phyloP scores from a whole-genome alignment of 148 eudicot genomes.

The Tetragonia tetragonoides region DNA sequence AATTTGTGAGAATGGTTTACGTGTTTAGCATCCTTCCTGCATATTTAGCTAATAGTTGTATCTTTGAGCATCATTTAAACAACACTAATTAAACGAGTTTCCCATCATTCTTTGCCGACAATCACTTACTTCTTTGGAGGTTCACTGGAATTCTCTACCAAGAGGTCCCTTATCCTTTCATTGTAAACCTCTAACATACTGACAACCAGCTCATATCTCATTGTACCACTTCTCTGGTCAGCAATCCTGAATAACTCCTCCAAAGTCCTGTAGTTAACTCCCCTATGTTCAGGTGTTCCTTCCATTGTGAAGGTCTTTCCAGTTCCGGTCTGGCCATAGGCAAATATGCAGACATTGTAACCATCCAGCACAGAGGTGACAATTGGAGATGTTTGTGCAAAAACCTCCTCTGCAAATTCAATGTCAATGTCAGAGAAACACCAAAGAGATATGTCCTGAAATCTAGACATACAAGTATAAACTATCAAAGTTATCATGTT shows the following conservation, averaged over 20 bases:
- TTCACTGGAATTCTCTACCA: conserved; percentile 66
- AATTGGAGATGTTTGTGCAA: conserved; percentile 60
- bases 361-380: conserved; percentile 88
- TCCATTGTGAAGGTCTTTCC: conserved; percentile 99
- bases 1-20: no score
- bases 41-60: not conserved
- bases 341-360: conserved; percentile 94
- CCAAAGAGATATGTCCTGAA: not conserved
- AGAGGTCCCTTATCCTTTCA: conserved; percentile 87
- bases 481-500: conserved; percentile 6
- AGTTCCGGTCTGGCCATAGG: conserved; percentile 97
- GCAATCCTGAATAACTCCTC: conserved; percentile 75
- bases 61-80: not conserved
- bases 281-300: conserved; percentile 84
- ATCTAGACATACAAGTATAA: not conserved
- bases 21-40: not conserved
- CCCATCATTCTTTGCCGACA: not conserved
- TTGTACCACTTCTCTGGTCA: conserved; percentile 52
- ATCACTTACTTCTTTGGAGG: conserved; percentile 66
- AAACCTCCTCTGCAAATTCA: conserved; percentile 67
- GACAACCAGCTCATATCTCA: conserved; percentile 73
- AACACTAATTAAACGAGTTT: not conserved
- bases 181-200: conserved; percentile 99
- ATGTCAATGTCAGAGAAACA: conserved; percentile 22
- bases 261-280: conserved; percentile 86